These are phyloP conservation scores for Termitomyces sp. DNA, from an alignment of 768 basidiomycete species.

Conservation along the genomic window DNA sequence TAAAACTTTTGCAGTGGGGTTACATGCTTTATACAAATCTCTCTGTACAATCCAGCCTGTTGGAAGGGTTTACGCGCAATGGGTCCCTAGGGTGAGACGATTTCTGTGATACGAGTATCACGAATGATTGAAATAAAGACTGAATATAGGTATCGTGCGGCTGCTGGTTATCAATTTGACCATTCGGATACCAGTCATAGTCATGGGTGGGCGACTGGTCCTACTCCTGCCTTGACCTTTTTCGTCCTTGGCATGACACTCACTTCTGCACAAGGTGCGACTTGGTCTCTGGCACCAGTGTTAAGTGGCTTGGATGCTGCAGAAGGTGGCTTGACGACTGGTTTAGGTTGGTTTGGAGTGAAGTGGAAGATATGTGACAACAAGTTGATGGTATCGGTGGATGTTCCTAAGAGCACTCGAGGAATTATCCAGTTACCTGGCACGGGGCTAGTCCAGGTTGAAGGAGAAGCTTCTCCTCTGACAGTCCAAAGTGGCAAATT, in stretches of 20 bases:
- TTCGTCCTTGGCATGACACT: slow-evolving; percentile 40
- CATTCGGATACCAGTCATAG: slow-evolving; percentile 41
- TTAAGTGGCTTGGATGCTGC: slow-evolving; percentile 34
- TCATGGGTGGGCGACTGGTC: slow-evolving; percentile 46
- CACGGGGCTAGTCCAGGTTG: slow-evolving; percentile 16
- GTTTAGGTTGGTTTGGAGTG: slow-evolving; percentile 40
- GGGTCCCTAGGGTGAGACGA: slow-evolving; percentile 37
- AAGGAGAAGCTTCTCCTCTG: slow-evolving; percentile 4
- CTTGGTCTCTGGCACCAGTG: slow-evolving; percentile 40
- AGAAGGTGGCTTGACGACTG: slow-evolving; percentile 42
- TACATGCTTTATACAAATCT: slow-evolving; percentile 45
- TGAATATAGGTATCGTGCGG: slow-evolving; percentile 32
- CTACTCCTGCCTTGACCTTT: slow-evolving; percentile 43
- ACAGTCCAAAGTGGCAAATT: neutral
- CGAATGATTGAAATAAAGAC: neutral
- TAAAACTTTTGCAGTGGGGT: slow-evolving; percentile 30
- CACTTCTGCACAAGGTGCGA: slow-evolving; percentile 34
- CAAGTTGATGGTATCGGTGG: slow-evolving; percentile 17
- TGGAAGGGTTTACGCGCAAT: slow-evolving; percentile 44
- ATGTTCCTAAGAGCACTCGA: slow-evolving; percentile 21
- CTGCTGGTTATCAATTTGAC: slow-evolving; percentile 42
- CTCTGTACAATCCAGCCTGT: slow-evolving; percentile 32
- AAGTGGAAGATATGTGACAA: slow-evolving; percentile 26
- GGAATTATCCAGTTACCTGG: slow-evolving; percentile 25
- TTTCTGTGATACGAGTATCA: neutral